Evolutionary conservation across 805 yeast species (phyloP).

Genomic region (Candida vaughaniae): DNA sequence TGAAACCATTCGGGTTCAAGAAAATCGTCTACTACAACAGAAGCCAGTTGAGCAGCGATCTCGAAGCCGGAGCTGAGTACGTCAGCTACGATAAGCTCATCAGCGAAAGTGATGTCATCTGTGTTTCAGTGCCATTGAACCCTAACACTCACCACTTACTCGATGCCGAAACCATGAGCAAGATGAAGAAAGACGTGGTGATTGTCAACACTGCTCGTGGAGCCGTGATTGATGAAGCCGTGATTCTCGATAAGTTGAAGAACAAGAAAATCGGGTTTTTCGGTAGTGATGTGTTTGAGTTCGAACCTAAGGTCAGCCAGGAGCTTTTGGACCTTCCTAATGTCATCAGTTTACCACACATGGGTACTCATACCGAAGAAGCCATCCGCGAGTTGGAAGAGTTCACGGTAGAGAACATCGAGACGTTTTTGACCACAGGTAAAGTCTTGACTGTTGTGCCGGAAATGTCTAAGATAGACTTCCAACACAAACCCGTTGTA

Average conservation of each 20-base stretch:
- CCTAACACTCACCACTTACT: conserved; percentile 67
- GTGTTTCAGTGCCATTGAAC: conserved; percentile 78
- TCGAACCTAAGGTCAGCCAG: conserved; percentile 68
- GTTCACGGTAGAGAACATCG: conserved; percentile 68
- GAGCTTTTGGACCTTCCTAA: conserved; percentile 64
- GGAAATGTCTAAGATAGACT: conserved; percentile 50
- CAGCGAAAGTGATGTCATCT: conserved; percentile 61
- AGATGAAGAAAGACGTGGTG: conserved; percentile 79
- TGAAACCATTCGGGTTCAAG: conserved; percentile 73
- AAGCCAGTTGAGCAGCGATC: conserved; percentile 51
- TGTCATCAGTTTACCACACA: conserved; percentile 80
- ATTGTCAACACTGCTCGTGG: conserved; percentile 89
- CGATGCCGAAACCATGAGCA: conserved; percentile 54
- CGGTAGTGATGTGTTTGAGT: conserved; percentile 75
- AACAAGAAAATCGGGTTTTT: conserved; percentile 64
- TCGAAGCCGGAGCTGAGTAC: conserved; percentile 70
- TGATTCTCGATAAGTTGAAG: conserved; percentile 54
- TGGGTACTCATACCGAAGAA: conserved; percentile 81
- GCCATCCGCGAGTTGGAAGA: conserved; percentile 81
- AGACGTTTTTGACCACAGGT: conserved; percentile 58
- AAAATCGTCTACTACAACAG: conserved; percentile 76
- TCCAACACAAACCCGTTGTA: conserved; percentile 18
- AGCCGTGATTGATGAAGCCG: conserved; percentile 68
- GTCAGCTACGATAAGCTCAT: conserved; percentile 70
- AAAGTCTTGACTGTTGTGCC: conserved; percentile 78